Conservation (phyloP, 805 yeast species). For the Spathaspora passalidarum region DNA sequence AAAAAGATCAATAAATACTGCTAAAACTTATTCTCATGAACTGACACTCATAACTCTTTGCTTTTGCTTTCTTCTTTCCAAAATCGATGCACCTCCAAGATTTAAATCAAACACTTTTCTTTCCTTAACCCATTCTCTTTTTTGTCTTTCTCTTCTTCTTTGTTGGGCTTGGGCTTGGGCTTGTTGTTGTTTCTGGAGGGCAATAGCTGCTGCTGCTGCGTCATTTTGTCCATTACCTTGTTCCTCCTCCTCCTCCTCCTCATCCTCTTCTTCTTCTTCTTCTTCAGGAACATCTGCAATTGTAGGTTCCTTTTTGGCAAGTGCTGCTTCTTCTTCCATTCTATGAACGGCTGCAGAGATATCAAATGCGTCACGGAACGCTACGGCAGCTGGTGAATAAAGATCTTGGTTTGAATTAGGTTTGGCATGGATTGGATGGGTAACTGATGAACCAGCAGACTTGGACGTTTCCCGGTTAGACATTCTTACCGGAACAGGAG, state of each 20-base stretch:
- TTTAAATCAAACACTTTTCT: slow-evolving; percentile 42
- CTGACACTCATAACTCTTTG: slow-evolving; percentile 4
- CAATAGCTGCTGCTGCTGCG: slow-evolving; percentile 1
- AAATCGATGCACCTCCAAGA: slow-evolving; percentile 50
- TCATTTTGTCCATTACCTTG: slow-evolving; percentile 5
- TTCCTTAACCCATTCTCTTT: slow-evolving; percentile 11
- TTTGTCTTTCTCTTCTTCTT: slow-evolving; percentile 1
- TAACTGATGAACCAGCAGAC: not conserved
- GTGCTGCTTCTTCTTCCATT: slow-evolving; percentile 62
- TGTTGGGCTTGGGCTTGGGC: slow-evolving; percentile 1
- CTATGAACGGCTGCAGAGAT: slow-evolving; percentile 84
- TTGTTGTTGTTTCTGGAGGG: not conserved
- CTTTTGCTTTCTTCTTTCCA: slow-evolving; percentile 41
- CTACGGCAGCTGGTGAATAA: slow-evolving; percentile 73
- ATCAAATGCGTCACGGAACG: slow-evolving; percentile 83
- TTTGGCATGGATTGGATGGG: slow-evolving; percentile 26
- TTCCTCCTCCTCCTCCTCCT: slow-evolving; percentile 12
- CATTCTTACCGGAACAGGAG: not conserved
- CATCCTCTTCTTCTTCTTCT: slow-evolving; percentile 33
- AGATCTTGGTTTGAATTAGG: slow-evolving; percentile 25
- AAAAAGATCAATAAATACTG: not conserved
- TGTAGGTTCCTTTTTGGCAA: slow-evolving; percentile 17
- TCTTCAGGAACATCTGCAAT: slow-evolving; percentile 31
- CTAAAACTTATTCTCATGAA: not conserved
- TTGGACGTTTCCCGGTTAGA: slow-evolving; percentile 1